Evolutionary conservation across 352 stramenopile species (phyloP).

Genomic region (Globisporangium cystogenes): DNA sequence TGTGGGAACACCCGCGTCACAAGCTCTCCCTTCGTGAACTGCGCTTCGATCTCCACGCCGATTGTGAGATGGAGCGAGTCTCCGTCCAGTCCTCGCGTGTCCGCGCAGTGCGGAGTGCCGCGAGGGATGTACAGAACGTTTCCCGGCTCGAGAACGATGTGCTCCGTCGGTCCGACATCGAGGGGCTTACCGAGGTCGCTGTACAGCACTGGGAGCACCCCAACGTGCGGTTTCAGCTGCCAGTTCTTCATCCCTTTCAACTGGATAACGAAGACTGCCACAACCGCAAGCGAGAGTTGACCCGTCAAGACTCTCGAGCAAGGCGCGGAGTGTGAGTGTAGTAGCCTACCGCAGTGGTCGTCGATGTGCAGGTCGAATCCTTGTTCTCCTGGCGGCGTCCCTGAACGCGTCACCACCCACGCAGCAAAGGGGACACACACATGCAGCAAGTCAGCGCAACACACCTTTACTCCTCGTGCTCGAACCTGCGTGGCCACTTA

Average conservation of each 20-base stretch:
- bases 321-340: not conserved
- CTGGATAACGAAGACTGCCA: conserved; percentile 27
- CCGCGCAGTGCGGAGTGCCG: conserved; percentile 24
- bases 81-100: conserved; percentile 17
- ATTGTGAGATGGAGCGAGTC: conserved; percentile 31
- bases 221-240: conserved; percentile 14
- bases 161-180: not conserved
- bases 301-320: not conserved
- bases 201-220: conserved; percentile 18
- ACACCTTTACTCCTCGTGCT: not conserved
- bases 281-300: not conserved
- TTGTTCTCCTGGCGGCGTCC: conserved; percentile 23
- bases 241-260: conserved; percentile 26
- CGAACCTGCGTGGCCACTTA: conserved; percentile 1
- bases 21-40: conserved; percentile 12
- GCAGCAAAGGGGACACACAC: too few species aligned
- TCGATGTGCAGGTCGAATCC: conserved; percentile 27
- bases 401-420: conserved; percentile 5
- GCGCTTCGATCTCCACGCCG: conserved; percentile 25
- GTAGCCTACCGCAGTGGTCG: conserved; percentile 23
- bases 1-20: conserved; percentile 6
- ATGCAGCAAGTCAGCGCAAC: not conserved
- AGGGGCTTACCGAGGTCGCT: conserved; percentile 4
- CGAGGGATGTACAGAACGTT: conserved; percentile 27
- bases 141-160: conserved; percentile 16